phyloP scores from a whole-genome alignment of 2,329 filamentous ascomycete species.

The Clonostachys sp. region DNA sequence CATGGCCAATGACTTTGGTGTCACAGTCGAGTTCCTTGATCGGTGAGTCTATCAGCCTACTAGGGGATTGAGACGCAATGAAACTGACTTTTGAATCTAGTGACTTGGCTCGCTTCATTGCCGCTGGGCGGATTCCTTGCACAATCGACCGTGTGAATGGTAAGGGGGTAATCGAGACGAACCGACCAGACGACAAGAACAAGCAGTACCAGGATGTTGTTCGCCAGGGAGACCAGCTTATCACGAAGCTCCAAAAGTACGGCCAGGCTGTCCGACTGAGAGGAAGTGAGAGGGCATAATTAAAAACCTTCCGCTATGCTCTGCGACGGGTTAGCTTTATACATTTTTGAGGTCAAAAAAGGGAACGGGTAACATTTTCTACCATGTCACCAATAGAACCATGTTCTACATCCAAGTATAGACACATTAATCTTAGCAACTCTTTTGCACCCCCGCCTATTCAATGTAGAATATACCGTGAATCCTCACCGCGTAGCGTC shows the following conservation, averaged over 20 bases:
- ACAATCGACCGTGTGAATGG: constrained; percentile 96
- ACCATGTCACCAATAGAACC: too few species aligned
- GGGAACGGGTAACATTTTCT: too few species aligned
- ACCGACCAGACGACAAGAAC: constrained; percentile 97
- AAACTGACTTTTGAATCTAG: constrained; percentile 33
- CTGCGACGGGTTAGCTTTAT: too few species aligned
- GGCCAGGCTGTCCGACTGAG: constrained; percentile 91
- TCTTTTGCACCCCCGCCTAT: too few species aligned
- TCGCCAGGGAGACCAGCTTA: constrained; percentile 94
- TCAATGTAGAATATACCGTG: too few species aligned
- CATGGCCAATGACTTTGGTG: constrained; percentile 96
- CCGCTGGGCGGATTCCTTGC: constrained; percentile 87
- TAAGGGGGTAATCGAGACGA: constrained; percentile 96
- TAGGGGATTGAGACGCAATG: background rate
- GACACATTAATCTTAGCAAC: too few species aligned
- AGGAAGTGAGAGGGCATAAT: constrained; percentile 84
- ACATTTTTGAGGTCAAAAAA: too few species aligned
- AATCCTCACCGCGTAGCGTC: too few species aligned
- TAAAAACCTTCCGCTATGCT: background rate
- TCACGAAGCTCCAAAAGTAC: constrained; percentile 99
- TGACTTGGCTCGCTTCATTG: constrained; percentile 95
- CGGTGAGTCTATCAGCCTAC: constrained; percentile 51
- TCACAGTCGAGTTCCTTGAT: constrained; percentile 94
- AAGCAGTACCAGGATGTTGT: constrained; percentile 99
- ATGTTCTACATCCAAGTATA: too few species aligned